These are phyloP conservation scores for Boletellus deceptivus DNA, from an alignment of 1,284 basidiomycete genomes.

Conservation along the genomic window DNA sequence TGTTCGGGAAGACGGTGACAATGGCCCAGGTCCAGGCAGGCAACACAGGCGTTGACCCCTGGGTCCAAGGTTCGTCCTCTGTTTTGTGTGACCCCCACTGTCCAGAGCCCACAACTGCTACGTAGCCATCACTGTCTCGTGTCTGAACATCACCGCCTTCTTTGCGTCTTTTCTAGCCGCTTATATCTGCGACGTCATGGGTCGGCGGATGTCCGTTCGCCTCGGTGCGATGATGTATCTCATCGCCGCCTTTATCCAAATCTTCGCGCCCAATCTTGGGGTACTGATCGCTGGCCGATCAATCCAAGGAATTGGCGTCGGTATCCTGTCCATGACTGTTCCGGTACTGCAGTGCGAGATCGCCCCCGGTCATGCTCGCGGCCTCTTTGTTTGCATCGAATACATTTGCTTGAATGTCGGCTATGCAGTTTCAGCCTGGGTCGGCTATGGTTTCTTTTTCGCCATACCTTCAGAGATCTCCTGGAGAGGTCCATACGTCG, in stretches of 20 bases:
- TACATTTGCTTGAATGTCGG: conserved; percentile 52
- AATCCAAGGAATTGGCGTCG: conserved; percentile 47
- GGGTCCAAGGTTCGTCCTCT: conserved; percentile 40
- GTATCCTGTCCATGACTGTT: conserved; percentile 54
- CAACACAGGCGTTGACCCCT: conserved; percentile 45
- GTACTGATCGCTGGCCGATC: conserved; percentile 45
- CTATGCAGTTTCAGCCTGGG: conserved; percentile 50
- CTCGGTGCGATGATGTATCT: conserved; percentile 50
- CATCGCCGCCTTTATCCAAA: conserved; percentile 46
- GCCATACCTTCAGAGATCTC: conserved; percentile 48
- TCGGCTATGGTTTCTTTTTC: conserved; percentile 53
- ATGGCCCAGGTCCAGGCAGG: conserved; percentile 42
- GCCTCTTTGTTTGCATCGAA: conserved; percentile 51
- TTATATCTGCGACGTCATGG: conserved; percentile 49
- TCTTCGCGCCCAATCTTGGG: conserved; percentile 43
- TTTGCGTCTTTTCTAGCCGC: conserved; percentile 46
- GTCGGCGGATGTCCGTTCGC: conserved; percentile 48
- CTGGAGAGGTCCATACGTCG: conserved; percentile 53
- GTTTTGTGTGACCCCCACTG: neutral
- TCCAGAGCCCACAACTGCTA: neutral
- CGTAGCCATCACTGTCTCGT: conserved; percentile 51
- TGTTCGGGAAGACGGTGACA: conserved; percentile 45
- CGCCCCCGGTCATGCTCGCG: conserved; percentile 49
- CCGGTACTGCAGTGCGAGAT: conserved; percentile 55
- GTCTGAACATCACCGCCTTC: conserved; percentile 50